These are phyloP conservation scores for Carnegiea gigantea DNA, from an alignment of 179 eudicot genomes.

Conservation along the genomic window DNA sequence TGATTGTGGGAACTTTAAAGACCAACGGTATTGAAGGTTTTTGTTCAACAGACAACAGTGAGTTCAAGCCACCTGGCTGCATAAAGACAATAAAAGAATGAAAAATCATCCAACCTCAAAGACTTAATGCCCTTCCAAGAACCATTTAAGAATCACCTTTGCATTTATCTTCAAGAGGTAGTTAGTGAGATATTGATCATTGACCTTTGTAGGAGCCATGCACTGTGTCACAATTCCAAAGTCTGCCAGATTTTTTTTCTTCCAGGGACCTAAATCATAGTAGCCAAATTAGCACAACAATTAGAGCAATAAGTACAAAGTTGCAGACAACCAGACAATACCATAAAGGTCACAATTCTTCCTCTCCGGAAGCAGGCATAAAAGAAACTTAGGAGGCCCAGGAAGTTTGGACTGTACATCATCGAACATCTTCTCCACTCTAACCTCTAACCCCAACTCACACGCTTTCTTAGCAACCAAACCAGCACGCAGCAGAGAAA, in stretches of 20 bases:
- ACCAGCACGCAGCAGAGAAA: no score
- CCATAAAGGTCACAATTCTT: slow-evolving; percentile 79
- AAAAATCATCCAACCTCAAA: no score
- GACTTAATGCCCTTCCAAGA: background rate
- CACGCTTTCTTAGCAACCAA: no score
- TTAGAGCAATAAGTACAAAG: background rate
- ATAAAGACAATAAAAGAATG: no score
- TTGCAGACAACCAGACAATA: slow-evolving; percentile 1
- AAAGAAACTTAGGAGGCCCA: no score
- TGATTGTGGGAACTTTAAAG: no score
- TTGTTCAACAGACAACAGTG: no score
- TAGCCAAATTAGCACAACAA: background rate
- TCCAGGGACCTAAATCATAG: no score
- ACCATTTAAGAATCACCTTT: slow-evolving; percentile 40
- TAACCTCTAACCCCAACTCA: no score
- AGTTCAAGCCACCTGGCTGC: no score
- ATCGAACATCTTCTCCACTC: slow-evolving; percentile 87
- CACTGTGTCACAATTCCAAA: slow-evolving; percentile 78
- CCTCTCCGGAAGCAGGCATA: slow-evolving; percentile 78
- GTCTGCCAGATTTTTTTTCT: slow-evolving; percentile 59
- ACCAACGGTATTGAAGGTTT: no score
- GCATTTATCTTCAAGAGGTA: slow-evolving; percentile 77
- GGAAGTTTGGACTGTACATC: slow-evolving; percentile 62
- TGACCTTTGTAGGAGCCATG: slow-evolving; percentile 69
- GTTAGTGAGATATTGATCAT: slow-evolving; percentile 80